These are phyloP conservation scores for Colletotrichum euphorbiae DNA, from an alignment of 2,329 filamentous ascomycete genomes.

Conservation along the genomic window DNA sequence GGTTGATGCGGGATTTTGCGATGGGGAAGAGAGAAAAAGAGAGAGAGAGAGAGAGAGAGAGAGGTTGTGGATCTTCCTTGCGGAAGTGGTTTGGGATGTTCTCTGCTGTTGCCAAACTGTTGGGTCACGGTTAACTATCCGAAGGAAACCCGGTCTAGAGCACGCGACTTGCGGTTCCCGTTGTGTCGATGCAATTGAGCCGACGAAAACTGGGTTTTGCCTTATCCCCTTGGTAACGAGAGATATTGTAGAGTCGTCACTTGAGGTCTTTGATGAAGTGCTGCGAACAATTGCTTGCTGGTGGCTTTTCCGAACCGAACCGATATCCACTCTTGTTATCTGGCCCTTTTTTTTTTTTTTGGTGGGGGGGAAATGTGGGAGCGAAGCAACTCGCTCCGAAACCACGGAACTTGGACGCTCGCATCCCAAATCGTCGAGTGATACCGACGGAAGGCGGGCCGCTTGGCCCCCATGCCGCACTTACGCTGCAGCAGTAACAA, in stretches of 20 bases:
- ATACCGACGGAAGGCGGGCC: constrained; percentile 31
- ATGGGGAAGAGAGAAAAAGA: neutral
- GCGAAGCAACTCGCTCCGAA: constrained; percentile 19
- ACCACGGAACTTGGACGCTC: constrained; percentile 20
- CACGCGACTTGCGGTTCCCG: constrained; percentile 9
- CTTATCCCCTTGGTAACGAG: neutral
- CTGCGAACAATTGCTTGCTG: neutral
- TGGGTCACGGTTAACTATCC: constrained; percentile 24
- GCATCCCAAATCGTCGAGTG: constrained; percentile 21
- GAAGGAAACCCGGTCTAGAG: constrained; percentile 30
- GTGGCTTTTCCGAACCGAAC: constrained; percentile 7
- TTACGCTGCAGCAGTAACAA: neutral
- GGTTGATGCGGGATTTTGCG: constrained; percentile 22
- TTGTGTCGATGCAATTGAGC: neutral
- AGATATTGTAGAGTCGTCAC: neutral
- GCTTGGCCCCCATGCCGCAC: constrained; percentile 19
- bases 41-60: constrained; percentile 2
- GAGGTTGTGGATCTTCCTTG: constrained; percentile 15
- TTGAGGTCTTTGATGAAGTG: neutral
- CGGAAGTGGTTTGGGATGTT: constrained; percentile 11
- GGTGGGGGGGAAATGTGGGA: too few relatives aligned
- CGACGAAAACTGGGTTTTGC: neutral
- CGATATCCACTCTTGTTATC: constrained; percentile 4
- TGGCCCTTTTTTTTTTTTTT: neutral
- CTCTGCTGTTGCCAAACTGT: constrained; percentile 12